Evolutionary conservation across 768 basidiomycete species (phyloP).

Genomic region (Porphyrellus cyaneotinctus): DNA sequence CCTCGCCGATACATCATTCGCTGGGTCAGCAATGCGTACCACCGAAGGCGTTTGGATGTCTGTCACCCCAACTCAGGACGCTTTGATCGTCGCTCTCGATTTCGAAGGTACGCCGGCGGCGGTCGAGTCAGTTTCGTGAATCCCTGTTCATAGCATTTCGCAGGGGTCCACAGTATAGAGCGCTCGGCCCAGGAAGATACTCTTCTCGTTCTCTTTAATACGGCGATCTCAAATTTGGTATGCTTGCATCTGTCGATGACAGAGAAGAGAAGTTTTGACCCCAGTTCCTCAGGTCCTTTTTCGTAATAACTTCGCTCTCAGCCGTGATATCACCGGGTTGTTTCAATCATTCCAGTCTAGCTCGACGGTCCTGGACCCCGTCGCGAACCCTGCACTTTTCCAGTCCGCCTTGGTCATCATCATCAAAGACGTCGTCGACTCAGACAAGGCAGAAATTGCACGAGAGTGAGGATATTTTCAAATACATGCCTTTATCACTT

Average conservation of each 20-base stretch:
- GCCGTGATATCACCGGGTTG: conserved; percentile 55
- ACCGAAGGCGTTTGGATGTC: conserved; percentile 69
- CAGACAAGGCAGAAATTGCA: conserved; percentile 54
- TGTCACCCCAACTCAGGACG: conserved; percentile 54
- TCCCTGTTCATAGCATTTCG: not conserved
- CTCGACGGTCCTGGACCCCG: conserved; percentile 52
- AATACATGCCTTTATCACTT: not conserved
- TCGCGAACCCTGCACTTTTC: conserved; percentile 54
- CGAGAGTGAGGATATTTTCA: conserved; percentile 43
- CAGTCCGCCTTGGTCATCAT: conserved; percentile 57
- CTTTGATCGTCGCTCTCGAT: conserved; percentile 56
- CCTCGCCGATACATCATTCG: conserved; percentile 61
- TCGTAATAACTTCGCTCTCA: conserved; percentile 62
- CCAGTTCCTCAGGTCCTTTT: conserved; percentile 46
- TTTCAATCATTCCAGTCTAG: conserved; percentile 62
- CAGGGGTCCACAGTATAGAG: conserved; percentile 63
- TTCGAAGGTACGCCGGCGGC: conserved; percentile 47
- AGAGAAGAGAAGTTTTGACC: not conserved
- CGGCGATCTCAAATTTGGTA: conserved; percentile 61
- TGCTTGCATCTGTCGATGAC: conserved; percentile 8
- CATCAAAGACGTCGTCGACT: conserved; percentile 66
- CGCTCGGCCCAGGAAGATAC: conserved; percentile 62
- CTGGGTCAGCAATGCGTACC: conserved; percentile 60
- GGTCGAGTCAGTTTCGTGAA: not conserved
- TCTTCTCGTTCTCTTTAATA: conserved; percentile 60